These are phyloP conservation scores for Aspergillus cavernicola DNA, from an alignment of 495 filamentous ascomycete species.

Conservation along the genomic window DNA sequence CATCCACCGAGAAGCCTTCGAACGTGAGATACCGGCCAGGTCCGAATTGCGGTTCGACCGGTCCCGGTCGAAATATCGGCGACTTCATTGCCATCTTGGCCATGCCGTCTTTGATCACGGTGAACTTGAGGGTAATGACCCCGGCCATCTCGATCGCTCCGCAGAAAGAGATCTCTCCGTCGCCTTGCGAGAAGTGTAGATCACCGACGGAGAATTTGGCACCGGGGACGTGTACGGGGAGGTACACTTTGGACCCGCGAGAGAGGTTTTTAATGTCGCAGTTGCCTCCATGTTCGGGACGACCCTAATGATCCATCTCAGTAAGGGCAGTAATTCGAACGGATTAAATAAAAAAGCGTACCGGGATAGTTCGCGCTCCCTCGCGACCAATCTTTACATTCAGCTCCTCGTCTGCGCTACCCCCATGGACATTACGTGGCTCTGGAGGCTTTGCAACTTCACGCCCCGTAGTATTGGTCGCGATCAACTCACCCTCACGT, in stretches of 20 bases:
- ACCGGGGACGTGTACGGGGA: slow-evolving; percentile 80
- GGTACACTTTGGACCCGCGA: slow-evolving; percentile 81
- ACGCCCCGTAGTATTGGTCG: slow-evolving; percentile 59
- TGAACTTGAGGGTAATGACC: slow-evolving; percentile 86
- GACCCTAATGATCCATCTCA: slow-evolving; percentile 28
- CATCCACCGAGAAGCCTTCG: slow-evolving; percentile 91
- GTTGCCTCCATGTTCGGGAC: slow-evolving; percentile 58
- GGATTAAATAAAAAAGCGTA: slow-evolving; percentile 15
- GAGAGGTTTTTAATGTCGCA: slow-evolving; percentile 91
- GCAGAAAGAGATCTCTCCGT: slow-evolving; percentile 94
- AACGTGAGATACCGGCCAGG: slow-evolving; percentile 86
- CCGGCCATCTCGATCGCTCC: slow-evolving; percentile 98
- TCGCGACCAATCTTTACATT: slow-evolving; percentile 77
- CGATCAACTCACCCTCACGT: slow-evolving; percentile 75
- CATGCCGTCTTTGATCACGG: slow-evolving; percentile 81
- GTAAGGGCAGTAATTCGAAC: not conserved
- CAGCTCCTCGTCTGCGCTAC: slow-evolving; percentile 56
- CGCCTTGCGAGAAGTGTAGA: slow-evolving; percentile 85
- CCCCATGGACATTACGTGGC: slow-evolving; percentile 67
- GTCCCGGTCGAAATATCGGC: slow-evolving; percentile 85
- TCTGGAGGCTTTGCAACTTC: slow-evolving; percentile 80
- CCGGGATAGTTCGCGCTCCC: slow-evolving; percentile 85
- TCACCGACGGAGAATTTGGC: slow-evolving; percentile 94
- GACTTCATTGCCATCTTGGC: slow-evolving; percentile 73
- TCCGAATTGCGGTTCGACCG: slow-evolving; percentile 88